Conservation (phyloP, 1,284 basidiomycete species). For the Pseudozyma thailandica region DNA sequence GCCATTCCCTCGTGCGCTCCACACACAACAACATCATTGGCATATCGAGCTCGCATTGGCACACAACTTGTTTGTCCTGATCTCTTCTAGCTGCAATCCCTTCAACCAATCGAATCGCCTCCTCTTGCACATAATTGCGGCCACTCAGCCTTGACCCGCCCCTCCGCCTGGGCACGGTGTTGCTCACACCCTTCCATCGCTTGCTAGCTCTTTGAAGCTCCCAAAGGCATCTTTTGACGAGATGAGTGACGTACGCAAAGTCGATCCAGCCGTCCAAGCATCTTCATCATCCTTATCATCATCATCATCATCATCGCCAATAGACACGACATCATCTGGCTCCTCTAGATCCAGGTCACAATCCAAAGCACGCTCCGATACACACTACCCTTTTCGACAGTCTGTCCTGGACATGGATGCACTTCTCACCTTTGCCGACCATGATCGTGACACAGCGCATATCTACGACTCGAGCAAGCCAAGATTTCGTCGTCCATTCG, state of each 20-base stretch:
- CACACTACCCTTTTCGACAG: conserved; percentile 20
- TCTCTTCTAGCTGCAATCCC: no score
- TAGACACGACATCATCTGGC: conserved; percentile 11
- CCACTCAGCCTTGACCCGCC: no score
- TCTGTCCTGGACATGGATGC: conserved; percentile 46
- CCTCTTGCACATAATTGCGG: no score
- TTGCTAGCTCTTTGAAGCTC: no score
- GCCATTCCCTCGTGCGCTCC: no score
- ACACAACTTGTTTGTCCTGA: no score
- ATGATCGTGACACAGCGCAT: conserved; percentile 13
- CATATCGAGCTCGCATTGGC: no score
- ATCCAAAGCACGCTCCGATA: conserved; percentile 4
- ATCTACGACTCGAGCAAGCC: conserved; percentile 19
- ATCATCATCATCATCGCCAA: conserved; percentile 20
- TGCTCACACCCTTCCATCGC: no score
- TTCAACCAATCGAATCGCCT: no score
- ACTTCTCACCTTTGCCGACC: conserved; percentile 25
- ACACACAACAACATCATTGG: no score
- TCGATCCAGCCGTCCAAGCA: neutral
- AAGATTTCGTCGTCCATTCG: conserved; percentile 42
- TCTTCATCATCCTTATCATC: conserved; percentile 6
- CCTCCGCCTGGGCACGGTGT: neutral
- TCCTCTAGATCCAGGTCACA: conserved; percentile 25
- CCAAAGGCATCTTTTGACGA: neutral
- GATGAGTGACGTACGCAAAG: conserved; percentile 13